A percentile compares a stretch with the other conserved stretches of the same genome.
phyloP scores from a whole-genome alignment of 164 flowering plant genomes.

The Magnolia changhungtana region DNA sequence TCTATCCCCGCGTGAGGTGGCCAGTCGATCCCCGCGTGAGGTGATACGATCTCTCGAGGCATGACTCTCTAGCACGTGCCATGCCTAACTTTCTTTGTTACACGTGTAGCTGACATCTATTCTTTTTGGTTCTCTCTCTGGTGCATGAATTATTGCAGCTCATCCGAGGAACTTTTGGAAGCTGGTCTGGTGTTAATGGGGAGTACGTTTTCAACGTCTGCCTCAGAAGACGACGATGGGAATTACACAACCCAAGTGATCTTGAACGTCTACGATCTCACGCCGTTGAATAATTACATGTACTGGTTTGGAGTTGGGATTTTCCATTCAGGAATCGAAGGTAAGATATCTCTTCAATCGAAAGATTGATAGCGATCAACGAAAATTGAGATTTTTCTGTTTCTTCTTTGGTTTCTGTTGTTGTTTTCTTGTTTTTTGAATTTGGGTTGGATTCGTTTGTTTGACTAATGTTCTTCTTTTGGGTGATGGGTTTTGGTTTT shows the following conservation, averaged over 20 bases:
- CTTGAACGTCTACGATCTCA: conserved; percentile 77
- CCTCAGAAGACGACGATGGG: conserved; percentile 16
- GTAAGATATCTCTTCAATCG: conserved; percentile 19
- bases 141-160: not conserved
- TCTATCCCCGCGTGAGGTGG: no score
- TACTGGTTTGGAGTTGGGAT: conserved; percentile 67
- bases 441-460: not conserved
- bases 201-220: conserved; percentile 16
- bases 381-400: not conserved
- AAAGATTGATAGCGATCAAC: not conserved
- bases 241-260: conserved; percentile 37
- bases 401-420: not conserved
- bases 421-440: not conserved
- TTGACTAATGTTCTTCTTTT: not conserved
- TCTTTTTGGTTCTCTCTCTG: not conserved
- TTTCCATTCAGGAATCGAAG: conserved; percentile 80
- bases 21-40: no score
- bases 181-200: conserved; percentile 10
- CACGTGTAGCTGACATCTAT: not conserved
- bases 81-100: no score
- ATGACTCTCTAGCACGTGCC: no score
- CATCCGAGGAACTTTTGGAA: not conserved
- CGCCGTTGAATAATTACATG: conserved; percentile 58
- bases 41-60: no score
- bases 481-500: conserved; percentile 1